A percentile compares a stretch with the other conserved stretches of the same genome.
Conservation (phyloP, 2,329 filamentous ascomycete species). For the Stachybotrys echinatus region DNA sequence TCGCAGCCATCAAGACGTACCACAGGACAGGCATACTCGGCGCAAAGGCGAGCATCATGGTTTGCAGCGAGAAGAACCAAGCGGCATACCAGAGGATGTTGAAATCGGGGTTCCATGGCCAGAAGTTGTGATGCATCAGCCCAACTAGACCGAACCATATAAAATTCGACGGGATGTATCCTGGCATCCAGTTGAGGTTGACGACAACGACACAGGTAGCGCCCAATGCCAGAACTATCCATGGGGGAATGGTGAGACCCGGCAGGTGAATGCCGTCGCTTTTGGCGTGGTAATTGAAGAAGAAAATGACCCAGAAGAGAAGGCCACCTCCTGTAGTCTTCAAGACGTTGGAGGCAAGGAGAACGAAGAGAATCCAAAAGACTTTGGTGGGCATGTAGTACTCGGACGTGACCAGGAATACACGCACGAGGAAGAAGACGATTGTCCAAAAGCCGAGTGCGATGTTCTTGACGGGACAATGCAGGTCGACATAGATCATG, state of each 20-base stretch:
- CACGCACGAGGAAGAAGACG: not conserved
- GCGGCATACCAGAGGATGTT: not conserved
- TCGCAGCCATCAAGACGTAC: not conserved
- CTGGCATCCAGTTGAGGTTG: not conserved
- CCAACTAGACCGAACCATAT: not conserved
- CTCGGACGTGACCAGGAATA: not conserved
- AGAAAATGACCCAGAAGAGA: not conserved
- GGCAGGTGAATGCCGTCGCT: not conserved
- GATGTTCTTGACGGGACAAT: not conserved
- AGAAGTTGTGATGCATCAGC: not conserved
- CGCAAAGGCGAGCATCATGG: not conserved
- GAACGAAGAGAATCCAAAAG: not conserved
- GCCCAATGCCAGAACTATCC: not conserved
- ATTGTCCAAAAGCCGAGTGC: not conserved
- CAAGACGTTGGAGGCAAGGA: not conserved
- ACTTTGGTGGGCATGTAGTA: not conserved
- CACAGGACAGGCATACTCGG: not conserved
- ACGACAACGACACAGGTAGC: not conserved
- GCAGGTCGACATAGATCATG: not conserved
- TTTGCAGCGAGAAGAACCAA: not conserved
- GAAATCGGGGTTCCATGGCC: not conserved
- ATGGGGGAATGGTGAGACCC: not conserved
- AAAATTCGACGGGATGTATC: not conserved
- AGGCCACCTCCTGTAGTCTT: not conserved
- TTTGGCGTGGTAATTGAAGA: not conserved